A percentile compares a stretch with the other conserved stretches of the same genome.
Evolutionary conservation across 2,329 filamentous ascomycete genomes (phyloP).

Genomic region (Lasiodiplodia theobromae): DNA sequence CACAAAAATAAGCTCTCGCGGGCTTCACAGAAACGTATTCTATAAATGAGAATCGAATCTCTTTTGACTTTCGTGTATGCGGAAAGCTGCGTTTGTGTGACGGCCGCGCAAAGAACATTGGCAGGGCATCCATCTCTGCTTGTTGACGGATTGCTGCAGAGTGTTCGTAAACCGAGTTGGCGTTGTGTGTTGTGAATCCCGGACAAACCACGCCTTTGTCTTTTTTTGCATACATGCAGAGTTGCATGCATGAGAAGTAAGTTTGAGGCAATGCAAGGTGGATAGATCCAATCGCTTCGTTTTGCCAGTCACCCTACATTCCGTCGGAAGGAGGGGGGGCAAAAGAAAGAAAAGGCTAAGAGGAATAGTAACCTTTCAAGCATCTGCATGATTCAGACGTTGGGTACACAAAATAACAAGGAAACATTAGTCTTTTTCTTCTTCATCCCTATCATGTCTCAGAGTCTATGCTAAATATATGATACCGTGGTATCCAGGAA

Average conservation of each 20-base stretch:
- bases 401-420: neutral
- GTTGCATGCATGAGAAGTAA: too few relatives aligned
- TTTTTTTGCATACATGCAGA: too few relatives aligned
- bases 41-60: neutral
- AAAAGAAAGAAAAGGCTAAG: neutral
- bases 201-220: too few relatives aligned
- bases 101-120: too few relatives aligned
- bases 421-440: neutral
- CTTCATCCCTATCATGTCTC: neutral
- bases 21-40: neutral
- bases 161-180: too few relatives aligned
- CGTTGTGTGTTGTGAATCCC: too few relatives aligned
- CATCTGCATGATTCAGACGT: neutral
- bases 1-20: conserved; percentile 4
- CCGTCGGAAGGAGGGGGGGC: neutral
- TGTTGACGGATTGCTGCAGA: too few relatives aligned
- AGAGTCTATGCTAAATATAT: neutral
- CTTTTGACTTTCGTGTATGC: neutral
- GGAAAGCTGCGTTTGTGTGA: too few relatives aligned
- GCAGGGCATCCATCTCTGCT: too few relatives aligned
- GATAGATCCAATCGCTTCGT: too few relatives aligned
- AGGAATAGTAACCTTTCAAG: neutral
- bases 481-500: conserved; percentile 15
- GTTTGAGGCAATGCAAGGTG: too few relatives aligned
- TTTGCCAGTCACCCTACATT: neutral